Evolutionary conservation across 306 rosid genomes (phyloP), one percentile per base, ranked within the genome.

Genomic region (Luffa acutangula): DNA sequence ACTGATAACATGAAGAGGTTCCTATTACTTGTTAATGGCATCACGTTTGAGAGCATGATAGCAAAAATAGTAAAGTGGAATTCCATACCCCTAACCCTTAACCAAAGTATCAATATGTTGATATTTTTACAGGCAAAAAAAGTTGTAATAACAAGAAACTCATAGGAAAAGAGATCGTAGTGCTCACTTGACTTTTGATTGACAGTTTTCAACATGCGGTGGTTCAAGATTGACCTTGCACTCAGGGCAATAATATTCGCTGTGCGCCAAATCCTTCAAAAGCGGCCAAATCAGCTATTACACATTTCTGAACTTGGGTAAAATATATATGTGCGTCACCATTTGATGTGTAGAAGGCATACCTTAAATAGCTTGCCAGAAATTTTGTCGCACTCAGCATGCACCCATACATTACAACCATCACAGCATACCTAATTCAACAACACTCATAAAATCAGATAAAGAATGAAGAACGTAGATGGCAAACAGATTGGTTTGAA

Each of bases 361-460:
- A 95, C 99, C 99, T 93, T 91, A 69, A 95, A 84, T 73, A 85
- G 84, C 78, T 86, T 69, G 64, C 85, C 54, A 49, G 97, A 84
- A 51, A 93, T 91, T 78, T 87, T 86, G 78, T 82, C 99, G 60
- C 99, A 95, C 82, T 93, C 97, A 6, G 97, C 97, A 85, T 95
- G 99, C 80, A 95, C 97, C 99, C 97, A 95, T 77, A 95, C 99
- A 78, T 93, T 89, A 85, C 99, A 95, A 80, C 97, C 92, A 84
- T 95, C 99, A 82, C 99, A 95, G 79, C 96, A 91, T 48, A 95
- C 97, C 99, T 95, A 79, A 81, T 80, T 64, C 81, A 75, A 78
- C 56, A 54, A 31, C 43, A 33, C 67, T 71, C 77, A 86, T 66
- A 69, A 17, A 57, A 72, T 77, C 46, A 79, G 67, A 73, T 31